These are phyloP conservation scores for Protomyces pachydermus DNA, from an alignment of 1,139 yeast species.

Conservation along the genomic window DNA sequence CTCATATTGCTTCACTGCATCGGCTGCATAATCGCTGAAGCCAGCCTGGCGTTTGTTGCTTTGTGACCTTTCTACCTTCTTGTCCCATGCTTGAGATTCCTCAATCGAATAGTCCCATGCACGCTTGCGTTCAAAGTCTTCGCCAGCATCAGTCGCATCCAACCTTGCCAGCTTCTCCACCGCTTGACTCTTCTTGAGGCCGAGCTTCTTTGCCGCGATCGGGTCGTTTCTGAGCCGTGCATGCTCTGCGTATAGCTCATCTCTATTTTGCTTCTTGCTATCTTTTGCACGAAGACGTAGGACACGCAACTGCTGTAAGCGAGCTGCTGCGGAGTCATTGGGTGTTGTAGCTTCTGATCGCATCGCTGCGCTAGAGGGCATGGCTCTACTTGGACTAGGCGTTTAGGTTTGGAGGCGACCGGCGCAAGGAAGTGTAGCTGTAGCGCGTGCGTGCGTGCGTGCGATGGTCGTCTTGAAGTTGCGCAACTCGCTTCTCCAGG, in stretches of 20 bases:
- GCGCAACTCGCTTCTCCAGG: too few relatives aligned
- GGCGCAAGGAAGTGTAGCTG: too few relatives aligned
- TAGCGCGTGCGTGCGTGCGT: too few relatives aligned
- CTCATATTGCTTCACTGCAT: slow-evolving; percentile 40
- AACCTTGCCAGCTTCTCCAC: slow-evolving; percentile 43
- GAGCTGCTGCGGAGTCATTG: background rate
- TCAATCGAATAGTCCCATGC: slow-evolving; percentile 62
- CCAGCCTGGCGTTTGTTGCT: slow-evolving; percentile 33
- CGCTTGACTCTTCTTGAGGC: slow-evolving; percentile 40
- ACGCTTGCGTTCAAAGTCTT: slow-evolving; percentile 44
- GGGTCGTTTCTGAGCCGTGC: slow-evolving; percentile 40
- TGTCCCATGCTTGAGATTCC: slow-evolving; percentile 65
- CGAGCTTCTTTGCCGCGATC: slow-evolving; percentile 38
- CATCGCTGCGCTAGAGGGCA: too few relatives aligned
- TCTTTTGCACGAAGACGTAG: slow-evolving; percentile 30
- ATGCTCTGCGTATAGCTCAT: slow-evolving; percentile 45
- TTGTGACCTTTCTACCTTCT: slow-evolving; percentile 40
- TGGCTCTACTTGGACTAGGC: too few relatives aligned
- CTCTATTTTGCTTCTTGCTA: slow-evolving; percentile 42
- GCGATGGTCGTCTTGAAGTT: too few relatives aligned
- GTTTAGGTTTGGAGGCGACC: too few relatives aligned
- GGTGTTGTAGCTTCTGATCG: background rate
- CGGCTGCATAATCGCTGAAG: slow-evolving; percentile 33
- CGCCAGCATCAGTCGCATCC: slow-evolving; percentile 43
- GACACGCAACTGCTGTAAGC: slow-evolving; percentile 12